Percentiles rank a stretch among this genome's conserved stretches.
Evolutionary conservation across 495 filamentous ascomycete species (phyloP).

Genomic region (Hyphodiscus hymeniophilus): DNA sequence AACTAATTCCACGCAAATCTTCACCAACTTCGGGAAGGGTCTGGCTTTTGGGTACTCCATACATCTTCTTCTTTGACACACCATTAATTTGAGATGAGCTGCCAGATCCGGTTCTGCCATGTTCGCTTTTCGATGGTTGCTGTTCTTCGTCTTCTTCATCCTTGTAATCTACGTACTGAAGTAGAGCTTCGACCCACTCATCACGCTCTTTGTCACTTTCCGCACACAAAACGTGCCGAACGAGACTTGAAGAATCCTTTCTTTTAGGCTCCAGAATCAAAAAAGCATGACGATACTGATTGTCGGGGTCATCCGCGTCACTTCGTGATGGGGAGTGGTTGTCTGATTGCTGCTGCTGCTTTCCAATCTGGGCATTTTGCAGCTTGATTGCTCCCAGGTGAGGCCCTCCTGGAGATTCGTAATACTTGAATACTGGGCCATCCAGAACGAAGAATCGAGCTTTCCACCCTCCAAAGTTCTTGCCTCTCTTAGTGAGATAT

Average conservation of each 20-base stretch:
- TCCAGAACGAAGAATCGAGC: slow-evolving; percentile 89
- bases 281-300: slow-evolving; percentile 95
- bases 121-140: slow-evolving; percentile 23
- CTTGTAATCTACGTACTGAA: slow-evolving; percentile 80
- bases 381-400: slow-evolving; percentile 93
- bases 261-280: slow-evolving; percentile 90
- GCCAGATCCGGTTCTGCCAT: slow-evolving; percentile 20
- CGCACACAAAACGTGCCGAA: slow-evolving; percentile 92
- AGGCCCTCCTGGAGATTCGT: slow-evolving; percentile 77
- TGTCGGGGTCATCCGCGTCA: slow-evolving; percentile 67
- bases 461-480: slow-evolving; percentile 99
- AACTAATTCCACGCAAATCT: slow-evolving; percentile 69
- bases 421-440: slow-evolving; percentile 83
- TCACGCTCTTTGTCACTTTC: slow-evolving; percentile 92
- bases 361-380: slow-evolving; percentile 85
- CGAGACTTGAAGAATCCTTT: slow-evolving; percentile 83
- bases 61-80: slow-evolving; percentile 45
- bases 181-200: slow-evolving; percentile 81
- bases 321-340: slow-evolving; percentile 53
- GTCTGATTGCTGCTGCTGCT: slow-evolving; percentile 48
- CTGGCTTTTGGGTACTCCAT: slow-evolving; percentile 13
- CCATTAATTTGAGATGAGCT: slow-evolving; percentile 29
- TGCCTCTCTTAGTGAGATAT: slow-evolving; percentile 91
- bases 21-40: slow-evolving; percentile 30
- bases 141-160: slow-evolving; percentile 48